phyloP scores from a whole-genome alignment of 257 asterid species.

The Solanum paucissectum region DNA sequence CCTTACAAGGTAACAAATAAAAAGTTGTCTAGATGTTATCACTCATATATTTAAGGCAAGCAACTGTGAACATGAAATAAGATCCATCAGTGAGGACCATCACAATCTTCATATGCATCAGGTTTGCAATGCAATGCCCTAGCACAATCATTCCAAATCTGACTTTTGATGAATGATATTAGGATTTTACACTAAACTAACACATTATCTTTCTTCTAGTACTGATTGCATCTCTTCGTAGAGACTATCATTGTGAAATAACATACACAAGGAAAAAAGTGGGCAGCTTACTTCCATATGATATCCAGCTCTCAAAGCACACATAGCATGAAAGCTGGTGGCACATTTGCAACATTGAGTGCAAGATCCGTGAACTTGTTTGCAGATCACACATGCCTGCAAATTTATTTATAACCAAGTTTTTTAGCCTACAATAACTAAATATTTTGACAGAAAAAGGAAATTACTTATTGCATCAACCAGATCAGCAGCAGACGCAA shows the following conservation, averaged over 20 bases:
- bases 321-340: conserved; percentile 71
- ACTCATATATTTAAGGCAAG: neutral
- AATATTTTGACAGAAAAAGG: neutral
- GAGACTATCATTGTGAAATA: neutral
- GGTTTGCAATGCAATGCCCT: neutral
- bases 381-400: conserved; percentile 83
- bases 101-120: neutral
- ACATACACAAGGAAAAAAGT: neutral
- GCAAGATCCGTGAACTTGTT: conserved; percentile 91
- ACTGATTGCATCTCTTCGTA: neutral
- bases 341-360: conserved; percentile 86
- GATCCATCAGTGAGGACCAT: neutral
- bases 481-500: neutral
- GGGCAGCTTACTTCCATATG: conserved; percentile 70
- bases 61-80: neutral
- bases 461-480: neutral
- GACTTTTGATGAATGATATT: neutral
- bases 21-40: neutral
- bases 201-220: neutral
- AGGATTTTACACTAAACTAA: neutral
- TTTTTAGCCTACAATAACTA: neutral
- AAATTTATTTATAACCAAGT: conserved; percentile 6
- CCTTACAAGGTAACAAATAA: neutral
- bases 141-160: neutral
- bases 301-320: conserved; percentile 93